These are phyloP conservation scores for Posidonia australis DNA, from an alignment of 106 monocot genomes.

Conservation along the genomic window DNA sequence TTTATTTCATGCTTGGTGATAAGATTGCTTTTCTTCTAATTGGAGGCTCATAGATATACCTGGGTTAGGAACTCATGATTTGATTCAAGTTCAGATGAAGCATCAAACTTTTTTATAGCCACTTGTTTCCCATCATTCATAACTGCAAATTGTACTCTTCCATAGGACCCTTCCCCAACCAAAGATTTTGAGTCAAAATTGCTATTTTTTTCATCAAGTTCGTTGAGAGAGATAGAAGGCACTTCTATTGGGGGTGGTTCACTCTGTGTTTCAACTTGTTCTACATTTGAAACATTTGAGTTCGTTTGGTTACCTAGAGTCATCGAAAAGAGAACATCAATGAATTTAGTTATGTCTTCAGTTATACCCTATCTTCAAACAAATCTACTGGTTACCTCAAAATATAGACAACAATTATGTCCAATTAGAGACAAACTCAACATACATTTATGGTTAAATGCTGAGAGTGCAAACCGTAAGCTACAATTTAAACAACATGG, in stretches of 20 bases:
- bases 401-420: too few relatives aligned
- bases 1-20: neutral
- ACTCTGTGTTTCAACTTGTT: neutral
- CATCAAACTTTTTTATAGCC: conserved; percentile 22
- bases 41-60: neutral
- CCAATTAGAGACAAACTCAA: too few relatives aligned
- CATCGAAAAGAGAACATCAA: neutral
- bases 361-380: neutral
- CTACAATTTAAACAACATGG: too few relatives aligned
- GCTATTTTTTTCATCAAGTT: conserved; percentile 12
- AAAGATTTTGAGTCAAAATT: conserved; percentile 20
- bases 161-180: conserved; percentile 25
- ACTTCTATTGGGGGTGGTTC: conserved; percentile 10
- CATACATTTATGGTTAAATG: too few relatives aligned
- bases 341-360: neutral
- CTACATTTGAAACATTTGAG: conserved; percentile 5
- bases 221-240: conserved; percentile 5
- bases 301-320: conserved; percentile 3
- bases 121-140: conserved; percentile 9
- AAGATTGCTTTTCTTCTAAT: neutral
- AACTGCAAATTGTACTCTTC: conserved; percentile 18
- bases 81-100: conserved; percentile 15
- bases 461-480: too few relatives aligned
- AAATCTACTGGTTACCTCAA: too few relatives aligned
- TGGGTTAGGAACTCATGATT: conserved; percentile 13